These are phyloP conservation scores for Trichoderma breve DNA, from an alignment of 2,329 filamentous ascomycete species.

Conservation along the genomic window DNA sequence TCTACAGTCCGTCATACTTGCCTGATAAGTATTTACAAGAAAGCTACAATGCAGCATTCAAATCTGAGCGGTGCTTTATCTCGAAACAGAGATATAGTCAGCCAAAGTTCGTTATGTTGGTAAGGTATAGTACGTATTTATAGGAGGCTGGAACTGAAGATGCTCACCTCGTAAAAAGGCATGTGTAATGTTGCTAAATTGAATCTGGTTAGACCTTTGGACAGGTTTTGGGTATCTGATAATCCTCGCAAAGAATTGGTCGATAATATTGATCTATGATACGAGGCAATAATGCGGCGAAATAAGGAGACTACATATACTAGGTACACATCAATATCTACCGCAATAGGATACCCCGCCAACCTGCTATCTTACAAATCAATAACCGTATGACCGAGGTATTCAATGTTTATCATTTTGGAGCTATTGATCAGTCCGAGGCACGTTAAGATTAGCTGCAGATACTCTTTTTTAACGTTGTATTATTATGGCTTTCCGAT, in stretches of 20 bases:
- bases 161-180: background rate
- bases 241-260: background rate
- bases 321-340: background rate
- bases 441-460: background rate
- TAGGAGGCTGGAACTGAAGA: background rate
- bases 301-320: background rate
- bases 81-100: background rate
- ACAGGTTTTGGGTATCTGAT: background rate
- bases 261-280: background rate
- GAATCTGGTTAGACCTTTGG: background rate
- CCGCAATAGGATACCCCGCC: background rate
- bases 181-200: background rate
- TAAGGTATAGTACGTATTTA: background rate
- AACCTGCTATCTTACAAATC: background rate
- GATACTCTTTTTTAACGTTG: background rate
- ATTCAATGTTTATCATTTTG: background rate
- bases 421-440: background rate
- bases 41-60: background rate
- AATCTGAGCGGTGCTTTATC: background rate
- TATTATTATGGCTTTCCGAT: background rate
- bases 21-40: background rate
- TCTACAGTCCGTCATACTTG: background rate
- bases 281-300: background rate
- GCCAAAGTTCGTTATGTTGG: background rate
- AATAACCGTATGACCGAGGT: background rate